A percentile compares a stretch with the other conserved stretches of the same genome.
Evolutionary conservation across 228 moss, liverwort and hornwort species (phyloP).

Genomic region (Sphagnum fallax): DNA sequence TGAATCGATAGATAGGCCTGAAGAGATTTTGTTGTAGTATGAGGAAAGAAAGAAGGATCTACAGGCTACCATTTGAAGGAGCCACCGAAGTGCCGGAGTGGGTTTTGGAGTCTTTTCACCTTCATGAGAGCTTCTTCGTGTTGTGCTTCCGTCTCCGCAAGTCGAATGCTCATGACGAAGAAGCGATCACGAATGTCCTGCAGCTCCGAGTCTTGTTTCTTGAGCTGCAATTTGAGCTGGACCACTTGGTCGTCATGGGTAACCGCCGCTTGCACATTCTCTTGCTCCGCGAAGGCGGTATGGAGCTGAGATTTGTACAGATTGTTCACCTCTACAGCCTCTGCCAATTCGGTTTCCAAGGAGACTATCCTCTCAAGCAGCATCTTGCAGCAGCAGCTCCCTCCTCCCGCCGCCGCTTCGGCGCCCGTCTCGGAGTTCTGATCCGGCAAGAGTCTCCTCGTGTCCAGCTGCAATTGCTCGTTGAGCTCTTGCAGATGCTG

Average conservation of each 20-base stretch:
- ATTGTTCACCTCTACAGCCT: conserved; percentile 49
- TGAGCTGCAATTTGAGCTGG: conserved; percentile 26
- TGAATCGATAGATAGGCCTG: no score
- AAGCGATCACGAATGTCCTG: conserved; percentile 56
- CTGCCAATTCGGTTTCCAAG: conserved; percentile 49
- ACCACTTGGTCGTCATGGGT: conserved; percentile 21
- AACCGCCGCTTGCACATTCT: conserved; percentile 8
- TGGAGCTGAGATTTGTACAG: conserved; percentile 48
- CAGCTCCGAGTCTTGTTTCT: conserved; percentile 29
- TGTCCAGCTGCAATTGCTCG: conserved; percentile 36
- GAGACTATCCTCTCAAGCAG: conserved; percentile 31
- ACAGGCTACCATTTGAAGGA: conserved; percentile 51
- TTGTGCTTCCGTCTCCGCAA: conserved; percentile 55
- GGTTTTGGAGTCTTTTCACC: conserved; percentile 39
- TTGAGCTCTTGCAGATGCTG: conserved; percentile 53
- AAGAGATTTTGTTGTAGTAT: no score
- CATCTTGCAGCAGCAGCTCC: conserved; percentile 15
- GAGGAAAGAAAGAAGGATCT: not conserved
- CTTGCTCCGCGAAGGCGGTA: conserved; percentile 36
- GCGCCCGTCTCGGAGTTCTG: conserved; percentile 25
- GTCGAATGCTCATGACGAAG: conserved; percentile 42
- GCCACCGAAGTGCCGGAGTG: conserved; percentile 41
- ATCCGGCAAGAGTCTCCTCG: conserved; percentile 20
- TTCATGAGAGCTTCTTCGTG: conserved; percentile 62
- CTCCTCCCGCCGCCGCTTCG: no score